Conservation (phyloP, 768 basidiomycete species). For the Russula vinacea region DNA sequence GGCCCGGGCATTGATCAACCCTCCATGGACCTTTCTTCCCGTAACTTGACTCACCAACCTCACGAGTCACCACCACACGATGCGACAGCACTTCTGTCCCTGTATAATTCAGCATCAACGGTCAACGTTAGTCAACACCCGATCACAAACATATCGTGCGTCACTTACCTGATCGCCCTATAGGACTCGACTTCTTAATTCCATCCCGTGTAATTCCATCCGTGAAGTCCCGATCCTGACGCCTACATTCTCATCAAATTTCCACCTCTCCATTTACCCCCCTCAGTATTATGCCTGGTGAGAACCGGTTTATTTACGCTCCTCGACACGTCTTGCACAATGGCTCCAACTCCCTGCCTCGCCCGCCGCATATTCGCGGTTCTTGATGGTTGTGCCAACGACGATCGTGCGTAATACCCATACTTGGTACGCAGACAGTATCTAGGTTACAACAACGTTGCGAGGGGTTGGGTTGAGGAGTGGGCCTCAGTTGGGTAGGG, state of each 20-base stretch:
- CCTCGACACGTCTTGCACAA: not conserved
- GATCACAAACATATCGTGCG: not conserved
- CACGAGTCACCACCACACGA: too few relatives aligned
- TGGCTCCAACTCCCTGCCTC: not conserved
- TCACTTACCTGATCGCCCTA: not conserved
- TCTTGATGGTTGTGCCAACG: not conserved
- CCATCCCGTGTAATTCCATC: not conserved
- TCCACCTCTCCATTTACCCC: too few relatives aligned
- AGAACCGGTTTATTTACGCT: not conserved
- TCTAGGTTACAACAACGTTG: not conserved
- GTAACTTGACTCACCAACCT: not conserved
- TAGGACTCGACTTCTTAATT: not conserved
- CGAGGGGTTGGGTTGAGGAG: not conserved
- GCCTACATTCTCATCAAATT: not conserved
- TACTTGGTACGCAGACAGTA: not conserved
- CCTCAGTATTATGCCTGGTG: not conserved
- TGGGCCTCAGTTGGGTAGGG: not conserved
- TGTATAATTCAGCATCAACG: not conserved
- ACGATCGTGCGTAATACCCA: not conserved
- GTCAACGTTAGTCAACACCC: not conserved
- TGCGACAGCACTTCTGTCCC: not conserved
- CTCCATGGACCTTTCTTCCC: too few relatives aligned
- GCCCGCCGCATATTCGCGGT: not conserved
- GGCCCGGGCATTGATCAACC: slow-evolving; percentile 11
- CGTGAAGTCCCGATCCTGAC: not conserved